Evolutionary conservation across 75 land plant genomes (phyloP), one percentile per base, ranked within the genome.

Genomic region (Picea glauca): DNA sequence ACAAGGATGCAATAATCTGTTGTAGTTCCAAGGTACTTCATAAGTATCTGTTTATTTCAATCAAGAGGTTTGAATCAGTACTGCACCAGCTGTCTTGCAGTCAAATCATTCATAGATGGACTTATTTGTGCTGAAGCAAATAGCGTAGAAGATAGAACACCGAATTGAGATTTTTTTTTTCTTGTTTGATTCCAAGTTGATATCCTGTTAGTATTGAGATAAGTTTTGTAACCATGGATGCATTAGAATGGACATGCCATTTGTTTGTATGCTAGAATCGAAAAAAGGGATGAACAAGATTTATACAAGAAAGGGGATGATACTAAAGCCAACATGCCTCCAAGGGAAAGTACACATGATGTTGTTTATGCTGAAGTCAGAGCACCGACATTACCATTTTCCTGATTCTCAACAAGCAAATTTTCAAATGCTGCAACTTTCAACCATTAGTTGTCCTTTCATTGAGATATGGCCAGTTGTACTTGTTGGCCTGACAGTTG

Each of bases 1-100:
- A 83, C 46, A 32, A 62, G 58, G 85, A 83, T 76, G 85, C 85
- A 14, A 83, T 83, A 32, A 65, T 83, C 30, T 83, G 85, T 70
- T 83, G 85, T 58, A 46, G 84, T 26, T 83, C 85, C 68, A 83
- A 83, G 85, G 85, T 83, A 66, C 12, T 32, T 77, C 13, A 20
- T 72, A 46, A 6, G 54, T 58, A 43, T 79, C 0, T 46, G 59
- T 26, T 60, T 59, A 20, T 30, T 38, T 33, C 18, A 14, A 57
- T 58, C 54, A 46, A 46, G 54, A 46, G 8, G 35, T 23, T 66
- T 57, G 65, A 32, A 59, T 60, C 30, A 60, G 54, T 70, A 40
- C 43, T 70, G 73, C 54, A 7, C 9, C 72, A 2, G 8, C 2
- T 40, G 5, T 17, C 9, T 38, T 6, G 38, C 15, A 31, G 13